Evolutionary conservation across 2,329 filamentous ascomycete species (phyloP).

Genomic region (Monilinia aucupariae): DNA sequence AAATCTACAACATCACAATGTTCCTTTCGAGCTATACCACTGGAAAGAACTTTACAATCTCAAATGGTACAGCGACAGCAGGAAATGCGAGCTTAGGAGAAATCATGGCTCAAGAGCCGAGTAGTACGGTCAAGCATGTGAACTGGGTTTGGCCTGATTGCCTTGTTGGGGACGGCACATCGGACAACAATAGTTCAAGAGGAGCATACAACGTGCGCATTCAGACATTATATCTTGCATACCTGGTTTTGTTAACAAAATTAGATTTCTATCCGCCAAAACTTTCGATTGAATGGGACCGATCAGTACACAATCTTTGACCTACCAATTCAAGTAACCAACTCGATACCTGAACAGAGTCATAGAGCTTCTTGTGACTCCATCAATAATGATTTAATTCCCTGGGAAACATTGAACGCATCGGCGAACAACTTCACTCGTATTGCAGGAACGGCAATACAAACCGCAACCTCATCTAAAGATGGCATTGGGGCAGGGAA

Average conservation of each 20-base stretch:
- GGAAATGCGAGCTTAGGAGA: conserved; percentile 52
- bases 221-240: background rate
- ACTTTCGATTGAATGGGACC: conserved; percentile 58
- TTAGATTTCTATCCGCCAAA: conserved; percentile 65
- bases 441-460: conserved; percentile 28
- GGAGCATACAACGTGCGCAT: conserved; percentile 54
- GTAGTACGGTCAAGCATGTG: conserved; percentile 68
- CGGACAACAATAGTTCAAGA: conserved; percentile 44
- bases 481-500: conserved; percentile 35
- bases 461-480: conserved; percentile 33
- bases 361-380: conserved; percentile 45
- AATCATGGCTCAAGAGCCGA: conserved; percentile 58
- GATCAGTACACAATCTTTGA: conserved; percentile 67
- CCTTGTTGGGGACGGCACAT: conserved; percentile 51
- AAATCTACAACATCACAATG: conserved; percentile 59
- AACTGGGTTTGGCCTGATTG: conserved; percentile 69
- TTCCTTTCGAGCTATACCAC: conserved; percentile 62
- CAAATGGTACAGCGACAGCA: conserved; percentile 52
- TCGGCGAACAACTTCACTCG: conserved; percentile 32
- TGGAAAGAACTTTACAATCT: conserved; percentile 61
- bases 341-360: conserved; percentile 47
- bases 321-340: conserved; percentile 62
- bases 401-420: conserved; percentile 42
- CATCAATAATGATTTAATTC: conserved; percentile 48
- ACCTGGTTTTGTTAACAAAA: background rate